Evolutionary conservation across 139 green algal species (phyloP).

Genomic region (Volvox reticuliferus): DNA sequence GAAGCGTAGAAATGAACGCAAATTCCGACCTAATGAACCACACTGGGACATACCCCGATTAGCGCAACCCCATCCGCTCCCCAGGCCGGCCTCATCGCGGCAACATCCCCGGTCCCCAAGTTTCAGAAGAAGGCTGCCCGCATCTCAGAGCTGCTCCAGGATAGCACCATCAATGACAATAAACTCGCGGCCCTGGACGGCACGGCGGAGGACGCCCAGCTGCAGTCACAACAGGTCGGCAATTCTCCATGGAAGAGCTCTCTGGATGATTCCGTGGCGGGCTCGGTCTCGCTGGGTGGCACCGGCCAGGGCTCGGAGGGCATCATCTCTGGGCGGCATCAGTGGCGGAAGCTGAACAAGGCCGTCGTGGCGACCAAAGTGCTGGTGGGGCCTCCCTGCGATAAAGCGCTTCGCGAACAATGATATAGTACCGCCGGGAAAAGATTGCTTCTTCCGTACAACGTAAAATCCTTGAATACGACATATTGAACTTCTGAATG

Average conservation of each 20-base stretch:
- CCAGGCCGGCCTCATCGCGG: too few species aligned
- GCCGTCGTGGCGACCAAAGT: not conserved
- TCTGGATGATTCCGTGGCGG: not conserved
- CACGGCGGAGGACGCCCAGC: not conserved
- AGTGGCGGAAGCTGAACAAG: conserved; percentile 20
- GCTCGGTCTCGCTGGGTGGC: not conserved
- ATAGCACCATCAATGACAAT: not conserved
- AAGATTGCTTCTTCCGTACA: too few species aligned
- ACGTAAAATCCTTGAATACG: too few species aligned
- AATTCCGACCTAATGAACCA: too few species aligned
- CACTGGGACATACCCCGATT: too few species aligned
- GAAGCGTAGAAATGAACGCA: too few species aligned
- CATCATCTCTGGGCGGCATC: not conserved
- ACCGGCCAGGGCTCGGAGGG: not conserved
- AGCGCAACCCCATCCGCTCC: too few species aligned
- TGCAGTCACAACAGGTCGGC: not conserved
- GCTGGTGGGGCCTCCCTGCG: not conserved
- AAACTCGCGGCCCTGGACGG: not conserved
- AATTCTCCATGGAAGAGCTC: too few species aligned
- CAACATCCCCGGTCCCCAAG: not conserved
- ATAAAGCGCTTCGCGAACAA: too few species aligned
- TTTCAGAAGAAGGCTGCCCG: not conserved
- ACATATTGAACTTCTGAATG: too few species aligned
- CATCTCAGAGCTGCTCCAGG: conserved; percentile 9
- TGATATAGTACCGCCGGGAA: too few species aligned